Evolutionary conservation across 805 yeast genomes (phyloP).

Genomic region (Ascoidea rubescens): DNA sequence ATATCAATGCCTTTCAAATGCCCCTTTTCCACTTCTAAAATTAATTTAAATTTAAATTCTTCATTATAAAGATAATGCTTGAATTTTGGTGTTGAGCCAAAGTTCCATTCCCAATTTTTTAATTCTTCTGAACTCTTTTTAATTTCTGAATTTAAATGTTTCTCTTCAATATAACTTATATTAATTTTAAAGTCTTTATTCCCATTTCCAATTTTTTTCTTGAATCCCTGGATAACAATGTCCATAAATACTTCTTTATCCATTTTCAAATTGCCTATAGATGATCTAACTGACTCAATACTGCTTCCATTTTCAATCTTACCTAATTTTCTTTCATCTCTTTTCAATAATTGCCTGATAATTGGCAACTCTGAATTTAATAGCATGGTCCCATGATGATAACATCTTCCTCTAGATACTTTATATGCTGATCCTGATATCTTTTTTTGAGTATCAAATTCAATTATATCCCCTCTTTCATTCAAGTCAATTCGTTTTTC

Average conservation of each 20-base stretch:
- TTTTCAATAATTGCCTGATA: constrained; percentile 43
- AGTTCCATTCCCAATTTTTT: background rate
- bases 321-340: constrained; percentile 24
- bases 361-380: constrained; percentile 48
- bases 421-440: constrained; percentile 92
- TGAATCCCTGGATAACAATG: constrained; percentile 6
- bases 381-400: constrained; percentile 96
- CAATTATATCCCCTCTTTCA: constrained; percentile 68
- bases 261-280: constrained; percentile 50
- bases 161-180: background rate
- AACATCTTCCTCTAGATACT: constrained; percentile 64
- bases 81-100: background rate
- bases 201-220: background rate
- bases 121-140: background rate
- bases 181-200: background rate
- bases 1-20: background rate
- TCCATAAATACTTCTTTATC: constrained; percentile 3
- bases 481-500: constrained; percentile 28
- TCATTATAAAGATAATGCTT: background rate
- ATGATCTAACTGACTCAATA: constrained; percentile 69
- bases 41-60: no score
- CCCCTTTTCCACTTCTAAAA: background rate
- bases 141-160: background rate
- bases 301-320: constrained; percentile 29
- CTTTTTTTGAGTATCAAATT: constrained; percentile 31